Evolutionary conservation across 345 rosid genomes (phyloP), one percentile per base, ranked within the genome.

Genomic region (Schrenkiella parvula): DNA sequence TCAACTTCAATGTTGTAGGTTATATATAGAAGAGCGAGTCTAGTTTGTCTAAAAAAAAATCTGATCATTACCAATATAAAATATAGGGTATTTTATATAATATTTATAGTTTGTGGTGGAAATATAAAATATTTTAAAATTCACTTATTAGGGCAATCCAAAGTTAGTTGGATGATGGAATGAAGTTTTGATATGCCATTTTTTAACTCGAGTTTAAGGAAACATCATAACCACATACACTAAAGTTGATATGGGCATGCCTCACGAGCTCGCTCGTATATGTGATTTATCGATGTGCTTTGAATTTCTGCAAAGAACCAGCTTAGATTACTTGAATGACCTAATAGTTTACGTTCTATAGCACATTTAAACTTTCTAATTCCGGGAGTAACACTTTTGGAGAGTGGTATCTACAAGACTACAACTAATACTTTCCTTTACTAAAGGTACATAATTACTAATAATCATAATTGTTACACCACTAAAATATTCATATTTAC

Each of bases 81-180:
- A 15, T 29, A 6, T 29, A 5, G 3, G 19, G 41, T 12, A 17
- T 4, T 31, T 18, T 63, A 6, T 56, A 17, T 10, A 43, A 53
- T 25, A 31, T 32, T 21, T 22, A 5, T n/a, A 31, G 7, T 31
- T 31, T 31, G 34, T 31, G 34, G 34, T 31, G 34, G 34, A 8
- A 31, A 31, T 31, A 31, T 31, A 31, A 31, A 31, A 31, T 17
- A 12, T 43, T 23, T 59, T 72, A 25, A 42, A 25, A 42, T 28
- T 64, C 59, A 65, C 72, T 73, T 73, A 71, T 65, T 73, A 65
- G 59, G 66, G 46, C 70, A 73, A 65, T 37, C 19, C 29, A 19
- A 21, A 35, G 43, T 18, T 73, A 44, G 25, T 35, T 73, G 21
- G 32, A 34, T 73, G 23, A 64, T 35, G 21, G 34, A 55, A 35